Conservation (phyloP, 257 asterid species). For the Paulownia fortunei region DNA sequence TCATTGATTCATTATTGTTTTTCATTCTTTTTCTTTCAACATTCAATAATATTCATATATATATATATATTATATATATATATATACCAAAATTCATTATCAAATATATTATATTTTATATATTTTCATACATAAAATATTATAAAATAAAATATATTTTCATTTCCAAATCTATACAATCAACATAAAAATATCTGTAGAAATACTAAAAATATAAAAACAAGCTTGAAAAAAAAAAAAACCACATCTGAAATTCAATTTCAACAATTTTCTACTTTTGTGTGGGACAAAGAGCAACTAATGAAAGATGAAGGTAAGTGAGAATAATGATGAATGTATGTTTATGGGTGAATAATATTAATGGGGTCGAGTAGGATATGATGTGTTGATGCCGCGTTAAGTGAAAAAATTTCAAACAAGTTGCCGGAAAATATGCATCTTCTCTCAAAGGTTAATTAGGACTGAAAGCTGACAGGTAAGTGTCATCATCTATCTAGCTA, state of each 20-base stretch:
- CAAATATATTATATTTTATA: too few species aligned
- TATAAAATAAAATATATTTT: too few species aligned
- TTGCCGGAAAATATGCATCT: slow-evolving; percentile 29
- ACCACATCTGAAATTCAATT: too few species aligned
- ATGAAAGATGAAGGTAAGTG: not conserved
- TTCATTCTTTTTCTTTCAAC: too few species aligned
- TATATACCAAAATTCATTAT: too few species aligned
- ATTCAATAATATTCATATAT: not conserved
- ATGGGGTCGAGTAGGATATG: slow-evolving; percentile 13
- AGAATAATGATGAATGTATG: not conserved
- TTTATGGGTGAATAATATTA: not conserved
- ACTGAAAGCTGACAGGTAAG: not conserved
- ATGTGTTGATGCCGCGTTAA: slow-evolving; percentile 42
- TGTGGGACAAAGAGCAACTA: not conserved
- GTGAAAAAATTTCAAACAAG: slow-evolving; percentile 30
- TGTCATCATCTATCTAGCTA: not conserved
- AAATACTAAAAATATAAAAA: too few species aligned
- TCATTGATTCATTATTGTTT: not conserved
- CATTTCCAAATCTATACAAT: too few species aligned
- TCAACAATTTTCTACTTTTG: not conserved
- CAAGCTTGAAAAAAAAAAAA: too few species aligned
- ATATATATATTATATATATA: too few species aligned
- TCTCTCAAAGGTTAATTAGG: not conserved
- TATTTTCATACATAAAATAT: too few species aligned
- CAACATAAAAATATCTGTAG: too few species aligned